These are phyloP conservation scores for Spergularia bocconei DNA, from an alignment of 148 eudicot species.

Conservation along the genomic window DNA sequence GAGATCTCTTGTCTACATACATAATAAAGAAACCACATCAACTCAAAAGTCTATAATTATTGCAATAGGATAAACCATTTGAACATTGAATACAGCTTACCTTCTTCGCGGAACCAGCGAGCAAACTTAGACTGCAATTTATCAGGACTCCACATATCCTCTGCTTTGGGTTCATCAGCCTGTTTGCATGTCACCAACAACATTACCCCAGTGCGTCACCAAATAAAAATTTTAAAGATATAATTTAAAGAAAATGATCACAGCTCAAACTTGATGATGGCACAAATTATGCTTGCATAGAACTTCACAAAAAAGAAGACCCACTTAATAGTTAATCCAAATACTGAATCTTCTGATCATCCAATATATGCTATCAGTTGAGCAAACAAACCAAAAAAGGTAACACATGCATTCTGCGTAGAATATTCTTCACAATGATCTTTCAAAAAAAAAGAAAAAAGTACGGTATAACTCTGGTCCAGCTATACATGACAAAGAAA, in stretches of 20 bases:
- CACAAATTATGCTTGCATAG: neutral
- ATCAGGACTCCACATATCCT: constrained; percentile 48
- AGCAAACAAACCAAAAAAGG: neutral
- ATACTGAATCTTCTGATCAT: neutral
- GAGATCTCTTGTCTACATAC: constrained; percentile 44
- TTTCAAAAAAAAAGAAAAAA: neutral
- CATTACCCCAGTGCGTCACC: neutral
- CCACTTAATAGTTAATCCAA: neutral
- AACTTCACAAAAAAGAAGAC: neutral
- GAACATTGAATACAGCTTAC: constrained; percentile 32
- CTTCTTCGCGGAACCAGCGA: constrained; percentile 82
- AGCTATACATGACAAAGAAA: neutral
- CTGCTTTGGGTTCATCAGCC: constrained; percentile 45
- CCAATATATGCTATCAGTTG: neutral
- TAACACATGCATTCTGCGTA: neutral
- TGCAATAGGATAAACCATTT: neutral
- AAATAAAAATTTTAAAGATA: too few species aligned
- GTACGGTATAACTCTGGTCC: neutral
- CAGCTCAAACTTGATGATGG: neutral
- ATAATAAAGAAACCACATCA: neutral
- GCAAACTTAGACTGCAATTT: constrained; percentile 67
- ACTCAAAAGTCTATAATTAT: neutral
- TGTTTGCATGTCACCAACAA: constrained; percentile 1
- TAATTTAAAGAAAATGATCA: neutral
- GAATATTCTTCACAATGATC: neutral